Conservation (phyloP, 2,329 filamentous ascomycete genomes). For the Verticillium albo-atrum region DNA sequence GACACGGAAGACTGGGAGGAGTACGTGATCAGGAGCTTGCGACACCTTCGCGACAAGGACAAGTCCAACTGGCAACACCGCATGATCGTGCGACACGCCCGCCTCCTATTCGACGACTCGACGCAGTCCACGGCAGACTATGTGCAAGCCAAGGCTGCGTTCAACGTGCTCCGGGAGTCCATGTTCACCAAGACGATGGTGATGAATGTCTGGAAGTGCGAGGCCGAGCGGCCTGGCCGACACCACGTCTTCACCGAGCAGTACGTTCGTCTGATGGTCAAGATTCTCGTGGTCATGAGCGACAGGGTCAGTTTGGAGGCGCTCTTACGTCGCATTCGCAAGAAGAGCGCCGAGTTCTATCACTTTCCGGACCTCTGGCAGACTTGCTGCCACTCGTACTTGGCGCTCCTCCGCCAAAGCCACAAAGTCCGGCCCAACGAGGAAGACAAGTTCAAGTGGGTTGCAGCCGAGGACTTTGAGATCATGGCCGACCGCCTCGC, state of each 20-base stretch:
- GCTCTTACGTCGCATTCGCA: constrained; percentile 72
- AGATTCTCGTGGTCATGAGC: constrained; percentile 67
- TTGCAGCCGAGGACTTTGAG: constrained; percentile 53
- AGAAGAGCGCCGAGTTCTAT: constrained; percentile 73
- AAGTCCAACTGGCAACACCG: constrained; percentile 96
- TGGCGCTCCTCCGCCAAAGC: constrained; percentile 46
- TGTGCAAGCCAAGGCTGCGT: constrained; percentile 74
- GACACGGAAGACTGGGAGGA: constrained; percentile 58
- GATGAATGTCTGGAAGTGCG: constrained; percentile 92
- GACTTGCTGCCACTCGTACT: constrained; percentile 47
- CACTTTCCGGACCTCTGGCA: constrained; percentile 59
- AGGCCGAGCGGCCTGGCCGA: constrained; percentile 74
- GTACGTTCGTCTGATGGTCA: constrained; percentile 79
- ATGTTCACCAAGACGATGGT: constrained; percentile 93
- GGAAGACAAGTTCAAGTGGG: constrained; percentile 52
- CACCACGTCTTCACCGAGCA: constrained; percentile 90
- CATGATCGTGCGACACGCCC: constrained; percentile 71
- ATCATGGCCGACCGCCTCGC: constrained; percentile 49
- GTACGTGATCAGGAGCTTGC: constrained; percentile 48
- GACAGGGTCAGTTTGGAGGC: constrained; percentile 75
- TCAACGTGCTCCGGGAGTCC: constrained; percentile 65
- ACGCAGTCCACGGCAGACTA: constrained; percentile 33
- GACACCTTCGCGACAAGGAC: constrained; percentile 62
- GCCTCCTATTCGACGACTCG: constrained; percentile 47
- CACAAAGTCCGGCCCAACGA: constrained; percentile 40